Evolutionary conservation across 1,284 basidiomycete genomes (phyloP), one percentile per base, ranked within the genome.

Genomic region (Lentinus polychrous): DNA sequence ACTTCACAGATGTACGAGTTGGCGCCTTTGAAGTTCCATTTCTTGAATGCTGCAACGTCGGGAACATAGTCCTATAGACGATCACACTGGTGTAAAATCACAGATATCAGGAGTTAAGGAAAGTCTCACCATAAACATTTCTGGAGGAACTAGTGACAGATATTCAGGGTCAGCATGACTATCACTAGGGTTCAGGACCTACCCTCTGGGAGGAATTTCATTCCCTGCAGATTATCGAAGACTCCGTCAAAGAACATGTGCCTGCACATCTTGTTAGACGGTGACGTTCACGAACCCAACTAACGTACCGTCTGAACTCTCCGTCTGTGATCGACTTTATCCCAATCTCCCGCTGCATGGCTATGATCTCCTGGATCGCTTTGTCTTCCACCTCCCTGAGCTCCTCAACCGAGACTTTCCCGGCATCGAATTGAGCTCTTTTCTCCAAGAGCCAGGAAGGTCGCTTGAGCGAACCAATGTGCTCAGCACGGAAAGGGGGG

Each of bases 161-260:
- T 6, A 40, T 7, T 7, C 3, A 18, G 18, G 35, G 12, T 15
- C 35, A 37, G 12, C 12, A 37, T 4, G 35, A 15, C 4, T 37
- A 7, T 48, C 49, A 47, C 36, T 52, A 47, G 52, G 32, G 14
- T 46, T 38, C 34, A 33, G 39, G 18, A 27, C 10, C 74, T 56
- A 83, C 81, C 73, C 45, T 74, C 73, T 8, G 74, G 68, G 39
- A 81, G 60, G 53, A 69, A 69, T 39, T 71, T 73, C 72, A 84
- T 83, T 38, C 86, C 83, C 40, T 82, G 75, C 51, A 81, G 64
- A 52, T 70, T 81, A 54, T 82, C 75, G 58, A 78, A 83, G 17
- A 81, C 76, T 12, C 76, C 76, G 47, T 81, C 76, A 49, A 71
- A 81, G 60, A 80, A 81, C 64, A 74, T 69, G 44, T 70, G 69